Conservation (phyloP, 192 early-diverging fungal species). For the Backusella liffmaniae region DNA sequence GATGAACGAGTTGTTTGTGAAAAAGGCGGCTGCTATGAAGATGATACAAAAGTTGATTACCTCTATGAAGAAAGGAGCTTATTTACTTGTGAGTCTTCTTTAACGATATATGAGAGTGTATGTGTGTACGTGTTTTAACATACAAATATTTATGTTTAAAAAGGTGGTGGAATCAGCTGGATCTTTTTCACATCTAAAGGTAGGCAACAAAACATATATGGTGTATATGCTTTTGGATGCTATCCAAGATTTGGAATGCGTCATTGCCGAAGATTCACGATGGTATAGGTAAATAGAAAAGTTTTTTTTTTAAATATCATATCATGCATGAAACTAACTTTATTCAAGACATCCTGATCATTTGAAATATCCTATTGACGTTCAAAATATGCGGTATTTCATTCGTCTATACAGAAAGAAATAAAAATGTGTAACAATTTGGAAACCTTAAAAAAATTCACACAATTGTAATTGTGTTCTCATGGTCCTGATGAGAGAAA, state of each 20-base stretch:
- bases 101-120: not conserved
- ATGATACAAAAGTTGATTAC: slow-evolving; percentile 72
- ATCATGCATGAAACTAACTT: not conserved
- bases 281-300: slow-evolving; percentile 64
- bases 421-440: slow-evolving; percentile 30
- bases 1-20: slow-evolving; percentile 87
- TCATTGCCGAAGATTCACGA: slow-evolving; percentile 66
- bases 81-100: slow-evolving; percentile 60
- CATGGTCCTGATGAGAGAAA: not conserved
- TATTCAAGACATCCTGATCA: slow-evolving; percentile 42
- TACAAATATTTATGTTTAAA: not conserved
- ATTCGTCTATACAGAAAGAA: slow-evolving; percentile 76
- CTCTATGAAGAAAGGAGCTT: slow-evolving; percentile 59
- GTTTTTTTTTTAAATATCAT: not conserved
- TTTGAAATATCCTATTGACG: slow-evolving; percentile 71
- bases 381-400: slow-evolving; percentile 95
- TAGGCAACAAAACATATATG: slow-evolving; percentile 83
- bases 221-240: slow-evolving; percentile 86
- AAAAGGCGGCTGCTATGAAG: slow-evolving; percentile 72
- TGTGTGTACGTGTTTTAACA: not conserved
- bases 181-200: slow-evolving; percentile 82
- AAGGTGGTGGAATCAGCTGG: slow-evolving; percentile 88
- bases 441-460: not conserved
- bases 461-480: not conserved
- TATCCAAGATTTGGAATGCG: slow-evolving; percentile 62